These are phyloP conservation scores for Yarrowia osloensis DNA, from an alignment of 805 yeast species.

Conservation along the genomic window DNA sequence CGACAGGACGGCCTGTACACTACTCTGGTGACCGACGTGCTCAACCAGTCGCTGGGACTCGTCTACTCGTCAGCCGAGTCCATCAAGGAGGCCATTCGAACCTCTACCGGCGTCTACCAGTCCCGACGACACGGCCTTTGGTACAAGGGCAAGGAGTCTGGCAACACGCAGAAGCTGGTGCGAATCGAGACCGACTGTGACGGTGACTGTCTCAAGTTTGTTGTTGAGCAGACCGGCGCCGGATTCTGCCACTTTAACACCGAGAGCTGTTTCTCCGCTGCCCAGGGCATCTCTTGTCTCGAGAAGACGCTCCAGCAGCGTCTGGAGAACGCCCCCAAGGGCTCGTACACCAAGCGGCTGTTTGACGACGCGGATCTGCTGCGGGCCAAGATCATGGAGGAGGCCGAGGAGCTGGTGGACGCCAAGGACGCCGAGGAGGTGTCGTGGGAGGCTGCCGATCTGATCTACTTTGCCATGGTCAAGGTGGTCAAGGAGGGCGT, in stretches of 20 bases:
- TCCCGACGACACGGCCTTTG: constrained; percentile 88
- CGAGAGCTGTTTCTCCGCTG: constrained; percentile 76
- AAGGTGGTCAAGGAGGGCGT: constrained; percentile 78
- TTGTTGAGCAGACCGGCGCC: constrained; percentile 79
- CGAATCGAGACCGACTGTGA: constrained; percentile 83
- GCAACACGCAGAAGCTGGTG: constrained; percentile 81
- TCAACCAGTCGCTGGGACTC: constrained; percentile 77
- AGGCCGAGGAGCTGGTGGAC: constrained; percentile 92
- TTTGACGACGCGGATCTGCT: constrained; percentile 76
- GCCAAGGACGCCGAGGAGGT: constrained; percentile 69
- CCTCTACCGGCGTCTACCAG: constrained; percentile 87
- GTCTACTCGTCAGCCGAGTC: constrained; percentile 89
- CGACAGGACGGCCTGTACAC: constrained; percentile 83
- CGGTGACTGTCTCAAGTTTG: constrained; percentile 83
- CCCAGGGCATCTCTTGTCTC: constrained; percentile 65
- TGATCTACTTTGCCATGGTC: constrained; percentile 65
- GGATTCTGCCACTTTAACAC: constrained; percentile 92
- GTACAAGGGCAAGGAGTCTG: constrained; percentile 96
- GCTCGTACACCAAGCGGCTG: constrained; percentile 90
- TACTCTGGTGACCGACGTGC: constrained; percentile 72
- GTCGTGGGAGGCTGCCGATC: constrained; percentile 97
- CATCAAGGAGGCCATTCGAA: constrained; percentile 75
- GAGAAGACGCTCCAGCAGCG: constrained; percentile 69
- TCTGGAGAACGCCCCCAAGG: constrained; percentile 71
- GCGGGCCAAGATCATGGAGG: constrained; percentile 85